A percentile compares a stretch with the other conserved stretches of the same genome.
Conservation (phyloP, 2,329 filamentous ascomycete species). For the Monilinia polystroma region DNA sequence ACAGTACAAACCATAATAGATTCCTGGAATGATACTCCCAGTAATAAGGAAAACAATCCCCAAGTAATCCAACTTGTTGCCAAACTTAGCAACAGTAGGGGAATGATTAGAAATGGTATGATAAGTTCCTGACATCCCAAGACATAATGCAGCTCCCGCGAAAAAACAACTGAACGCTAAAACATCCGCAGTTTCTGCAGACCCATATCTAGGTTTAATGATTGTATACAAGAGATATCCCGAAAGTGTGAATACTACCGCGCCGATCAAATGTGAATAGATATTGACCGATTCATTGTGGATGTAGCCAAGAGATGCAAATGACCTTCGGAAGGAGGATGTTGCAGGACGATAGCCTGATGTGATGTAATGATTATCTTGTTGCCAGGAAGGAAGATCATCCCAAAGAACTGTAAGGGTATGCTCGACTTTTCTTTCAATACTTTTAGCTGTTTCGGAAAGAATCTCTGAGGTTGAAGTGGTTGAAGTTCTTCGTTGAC, state of each 20-base stretch:
- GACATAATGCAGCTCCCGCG: constrained; percentile 66
- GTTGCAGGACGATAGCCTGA: constrained; percentile 64
- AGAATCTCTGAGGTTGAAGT: constrained; percentile 32
- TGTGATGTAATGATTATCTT: constrained; percentile 68
- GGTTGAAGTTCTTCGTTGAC: constrained; percentile 33
- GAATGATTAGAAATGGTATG: constrained; percentile 88
- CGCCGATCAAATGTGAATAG: constrained; percentile 68
- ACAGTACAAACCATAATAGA: constrained; percentile 85
- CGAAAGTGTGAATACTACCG: constrained; percentile 54
- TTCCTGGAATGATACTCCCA: constrained; percentile 82
- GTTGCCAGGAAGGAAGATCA: constrained; percentile 53
- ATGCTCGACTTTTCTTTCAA: constrained; percentile 42
- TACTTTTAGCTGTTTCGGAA: constrained; percentile 29
- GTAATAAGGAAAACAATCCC: constrained; percentile 92
- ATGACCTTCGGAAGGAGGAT: constrained; percentile 58
- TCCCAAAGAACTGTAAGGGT: constrained; percentile 49
- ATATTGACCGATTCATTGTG: constrained; percentile 69
- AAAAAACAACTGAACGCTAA: constrained; percentile 78
- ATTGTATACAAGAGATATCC: constrained; percentile 55
- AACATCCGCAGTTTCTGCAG: constrained; percentile 63
- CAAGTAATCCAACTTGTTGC: constrained; percentile 91
- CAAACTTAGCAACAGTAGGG: constrained; percentile 71
- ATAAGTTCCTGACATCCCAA: constrained; percentile 81
- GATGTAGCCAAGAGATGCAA: constrained; percentile 58
- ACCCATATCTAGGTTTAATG: constrained; percentile 64